phyloP scores from a whole-genome alignment of 1,284 basidiomycete species.

The Leccinum griseonigrum region DNA sequence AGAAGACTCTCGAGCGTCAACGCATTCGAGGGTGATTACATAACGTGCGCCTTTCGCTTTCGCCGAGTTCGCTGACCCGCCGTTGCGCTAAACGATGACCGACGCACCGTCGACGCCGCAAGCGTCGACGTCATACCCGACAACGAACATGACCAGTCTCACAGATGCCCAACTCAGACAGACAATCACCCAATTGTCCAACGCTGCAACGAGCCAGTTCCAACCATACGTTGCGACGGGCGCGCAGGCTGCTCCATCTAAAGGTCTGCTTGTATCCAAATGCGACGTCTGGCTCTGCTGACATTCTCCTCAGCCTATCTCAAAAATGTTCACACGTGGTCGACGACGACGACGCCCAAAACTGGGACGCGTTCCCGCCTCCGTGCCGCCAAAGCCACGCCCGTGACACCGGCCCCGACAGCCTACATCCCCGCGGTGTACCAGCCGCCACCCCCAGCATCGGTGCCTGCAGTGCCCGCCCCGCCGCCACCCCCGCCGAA shows the following conservation, averaged over 20 bases:
- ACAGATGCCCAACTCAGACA: slow-evolving; percentile 57
- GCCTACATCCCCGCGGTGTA: slow-evolving; percentile 34
- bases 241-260: slow-evolving; percentile 41
- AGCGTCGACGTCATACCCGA: slow-evolving; percentile 32
- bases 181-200: slow-evolving; percentile 48
- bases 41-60: slow-evolving; percentile 25
- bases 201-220: slow-evolving; percentile 40
- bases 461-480: slow-evolving; percentile 18
- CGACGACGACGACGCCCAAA: slow-evolving; percentile 31
- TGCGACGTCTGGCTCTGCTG: slow-evolving; percentile 3
- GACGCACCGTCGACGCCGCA: slow-evolving; percentile 22
- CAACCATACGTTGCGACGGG: slow-evolving; percentile 44
- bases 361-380: slow-evolving; percentile 29
- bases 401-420: slow-evolving; percentile 30
- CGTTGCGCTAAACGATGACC: slow-evolving; percentile 22
- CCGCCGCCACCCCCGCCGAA: slow-evolving; percentile 35
- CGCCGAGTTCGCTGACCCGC: background rate
- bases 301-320: slow-evolving; percentile 45
- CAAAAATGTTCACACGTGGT: slow-evolving; percentile 66
- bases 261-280: slow-evolving; percentile 32
- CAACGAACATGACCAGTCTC: slow-evolving; percentile 41
- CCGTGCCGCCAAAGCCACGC: slow-evolving; percentile 36
- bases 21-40: slow-evolving; percentile 17
- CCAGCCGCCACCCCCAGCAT: slow-evolving; percentile 27
- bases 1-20: background rate